phyloP scores from a whole-genome alignment of 2,329 filamentous ascomycete genomes.

The Penicillium sp. region DNA sequence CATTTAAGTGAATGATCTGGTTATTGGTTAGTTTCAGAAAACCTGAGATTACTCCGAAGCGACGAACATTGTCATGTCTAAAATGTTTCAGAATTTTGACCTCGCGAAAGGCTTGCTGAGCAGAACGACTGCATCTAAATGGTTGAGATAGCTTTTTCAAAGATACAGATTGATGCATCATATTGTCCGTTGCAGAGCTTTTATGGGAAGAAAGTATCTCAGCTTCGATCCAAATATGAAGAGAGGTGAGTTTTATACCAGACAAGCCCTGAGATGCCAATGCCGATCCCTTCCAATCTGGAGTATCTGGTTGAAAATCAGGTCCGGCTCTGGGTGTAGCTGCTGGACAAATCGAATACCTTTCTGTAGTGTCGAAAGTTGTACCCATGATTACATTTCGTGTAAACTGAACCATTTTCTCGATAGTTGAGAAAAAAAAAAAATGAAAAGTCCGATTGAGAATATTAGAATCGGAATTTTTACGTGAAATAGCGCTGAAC shows the following conservation, averaged over 20 bases:
- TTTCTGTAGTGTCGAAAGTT: too few species aligned
- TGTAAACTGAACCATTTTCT: too few species aligned
- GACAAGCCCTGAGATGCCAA: slow-evolving; percentile 94
- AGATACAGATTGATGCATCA: not conserved
- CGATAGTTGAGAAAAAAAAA: too few species aligned
- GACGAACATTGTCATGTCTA: slow-evolving; percentile 85
- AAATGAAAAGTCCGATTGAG: too few species aligned
- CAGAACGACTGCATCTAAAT: not conserved
- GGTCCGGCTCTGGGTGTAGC: too few species aligned
- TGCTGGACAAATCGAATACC: too few species aligned
- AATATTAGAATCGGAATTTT: too few species aligned
- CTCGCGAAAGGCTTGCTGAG: slow-evolving; percentile 76
- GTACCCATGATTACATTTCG: too few species aligned
- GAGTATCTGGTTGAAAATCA: too few species aligned
- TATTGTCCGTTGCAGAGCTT: not conserved
- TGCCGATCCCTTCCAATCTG: too few species aligned
- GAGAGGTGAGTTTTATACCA: slow-evolving; percentile 67
- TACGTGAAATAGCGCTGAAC: too few species aligned
- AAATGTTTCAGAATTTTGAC: slow-evolving; percentile 95
- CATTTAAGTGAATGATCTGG: slow-evolving; percentile 93
- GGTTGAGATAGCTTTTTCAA: not conserved
- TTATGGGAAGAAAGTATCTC: not conserved
- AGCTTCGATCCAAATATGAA: slow-evolving; percentile 40
- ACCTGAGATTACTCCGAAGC: not conserved
- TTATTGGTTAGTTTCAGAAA: slow-evolving; percentile 20